Evolutionary conservation across 2,329 filamentous ascomycete species (phyloP).

Genomic region (Lachnellula suecica): DNA sequence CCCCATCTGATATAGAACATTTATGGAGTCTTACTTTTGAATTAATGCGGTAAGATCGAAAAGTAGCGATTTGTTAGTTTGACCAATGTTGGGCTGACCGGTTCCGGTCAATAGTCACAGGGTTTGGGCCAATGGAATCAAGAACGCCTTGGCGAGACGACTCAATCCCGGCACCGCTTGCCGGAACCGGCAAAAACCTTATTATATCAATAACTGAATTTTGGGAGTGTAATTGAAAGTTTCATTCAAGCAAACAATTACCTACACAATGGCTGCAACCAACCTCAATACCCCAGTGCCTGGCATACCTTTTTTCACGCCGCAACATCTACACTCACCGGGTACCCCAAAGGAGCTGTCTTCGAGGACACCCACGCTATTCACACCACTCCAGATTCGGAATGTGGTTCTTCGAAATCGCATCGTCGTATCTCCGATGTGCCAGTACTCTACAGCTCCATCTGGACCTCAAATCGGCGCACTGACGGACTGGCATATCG

Average conservation of each 20-base stretch:
- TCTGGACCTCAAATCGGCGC: neutral
- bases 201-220: too few relatives aligned
- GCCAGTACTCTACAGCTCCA: conserved; percentile 50
- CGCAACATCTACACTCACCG: conserved; percentile 13
- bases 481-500: conserved; percentile 12
- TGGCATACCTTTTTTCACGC: conserved; percentile 21
- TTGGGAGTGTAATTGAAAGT: too few relatives aligned
- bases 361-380: conserved; percentile 47
- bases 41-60: too few relatives aligned
- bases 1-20: too few relatives aligned
- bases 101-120: too few relatives aligned
- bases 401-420: conserved; percentile 54
- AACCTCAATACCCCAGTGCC: conserved; percentile 9
- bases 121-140: too few relatives aligned
- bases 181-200: too few relatives aligned
- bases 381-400: conserved; percentile 55
- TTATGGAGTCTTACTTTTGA: too few relatives aligned
- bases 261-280: neutral
- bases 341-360: conserved; percentile 9
- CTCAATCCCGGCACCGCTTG: too few relatives aligned
- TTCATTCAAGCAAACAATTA: neutral
- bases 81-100: too few relatives aligned
- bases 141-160: too few relatives aligned
- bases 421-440: conserved; percentile 61
- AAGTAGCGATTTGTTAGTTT: too few relatives aligned